These are phyloP conservation scores for Aspergillus bridgeri DNA, from an alignment of 495 filamentous ascomycete genomes.

Conservation along the genomic window DNA sequence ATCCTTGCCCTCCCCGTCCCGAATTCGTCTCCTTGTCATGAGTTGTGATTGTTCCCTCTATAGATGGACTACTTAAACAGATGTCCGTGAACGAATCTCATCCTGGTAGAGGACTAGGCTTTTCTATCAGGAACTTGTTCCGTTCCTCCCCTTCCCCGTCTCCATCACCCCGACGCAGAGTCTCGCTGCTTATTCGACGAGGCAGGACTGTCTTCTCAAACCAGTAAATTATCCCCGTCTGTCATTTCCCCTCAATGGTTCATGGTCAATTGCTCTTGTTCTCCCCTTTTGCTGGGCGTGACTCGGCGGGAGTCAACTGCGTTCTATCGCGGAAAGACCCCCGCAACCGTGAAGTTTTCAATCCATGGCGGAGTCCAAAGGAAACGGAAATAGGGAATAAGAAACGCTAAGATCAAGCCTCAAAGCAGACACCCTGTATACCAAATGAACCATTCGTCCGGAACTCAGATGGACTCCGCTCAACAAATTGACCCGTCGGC, in stretches of 20 bases:
- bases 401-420: slow-evolving; percentile 7
- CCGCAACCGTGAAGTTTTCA: neutral
- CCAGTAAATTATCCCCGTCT: slow-evolving; percentile 33
- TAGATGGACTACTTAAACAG: slow-evolving; percentile 34
- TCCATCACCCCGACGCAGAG: slow-evolving; percentile 31
- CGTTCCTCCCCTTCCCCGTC: slow-evolving; percentile 31
- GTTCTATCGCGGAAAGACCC: too few species aligned
- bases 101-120: slow-evolving; percentile 35
- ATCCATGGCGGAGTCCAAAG: slow-evolving; percentile 1
- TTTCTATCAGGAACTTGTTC: slow-evolving; percentile 35
- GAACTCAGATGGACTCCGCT: slow-evolving; percentile 32
- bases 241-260: neutral
- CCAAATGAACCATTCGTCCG: slow-evolving; percentile 15
- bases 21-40: slow-evolving; percentile 19
- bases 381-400: slow-evolving; percentile 3
- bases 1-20: slow-evolving; percentile 8
- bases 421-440: slow-evolving; percentile 19
- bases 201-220: slow-evolving; percentile 36
- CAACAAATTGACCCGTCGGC: slow-evolving; percentile 39
- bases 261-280: neutral
- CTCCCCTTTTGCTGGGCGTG: neutral
- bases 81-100: slow-evolving; percentile 42
- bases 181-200: slow-evolving; percentile 39
- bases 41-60: slow-evolving; percentile 13
- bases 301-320: neutral